phyloP scores from a whole-genome alignment of 2,329 filamentous ascomycete genomes.

The Paradendryphiella salina region DNA sequence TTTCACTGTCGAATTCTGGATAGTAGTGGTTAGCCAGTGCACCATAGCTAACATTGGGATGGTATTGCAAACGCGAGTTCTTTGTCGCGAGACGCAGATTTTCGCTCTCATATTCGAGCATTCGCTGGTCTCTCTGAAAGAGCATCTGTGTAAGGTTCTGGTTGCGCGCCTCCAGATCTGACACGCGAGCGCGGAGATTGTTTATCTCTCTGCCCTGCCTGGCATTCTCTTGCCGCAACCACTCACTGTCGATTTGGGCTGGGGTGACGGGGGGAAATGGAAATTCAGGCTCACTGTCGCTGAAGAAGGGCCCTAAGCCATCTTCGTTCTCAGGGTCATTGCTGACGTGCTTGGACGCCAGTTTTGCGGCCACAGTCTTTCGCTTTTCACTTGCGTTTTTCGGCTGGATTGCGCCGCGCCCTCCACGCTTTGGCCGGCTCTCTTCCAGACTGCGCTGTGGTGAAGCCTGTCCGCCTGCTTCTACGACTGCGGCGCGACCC shows the following conservation, averaged over 20 bases:
- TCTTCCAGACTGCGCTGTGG: constrained; percentile 23
- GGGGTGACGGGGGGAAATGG: constrained; percentile 1
- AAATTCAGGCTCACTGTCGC: constrained; percentile 21
- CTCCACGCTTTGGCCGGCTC: constrained; percentile 16
- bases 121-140: constrained; percentile 4
- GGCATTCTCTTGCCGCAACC: constrained; percentile 1
- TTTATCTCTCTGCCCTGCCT: constrained; percentile 13
- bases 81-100: neutral
- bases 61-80: constrained; percentile 1
- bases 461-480: constrained; percentile 17
- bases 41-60: constrained; percentile 1
- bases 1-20: constrained; percentile 27
- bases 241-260: neutral
- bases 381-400: constrained; percentile 13
- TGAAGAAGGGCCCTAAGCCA: constrained; percentile 24
- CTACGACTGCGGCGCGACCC: constrained; percentile 16
- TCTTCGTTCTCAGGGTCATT: constrained; percentile 17
- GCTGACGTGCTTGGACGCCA: constrained; percentile 13
- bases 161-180: constrained; percentile 9
- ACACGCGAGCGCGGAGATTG: constrained; percentile 10
- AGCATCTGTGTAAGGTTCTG: constrained; percentile 7
- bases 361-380: constrained; percentile 9
- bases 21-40: constrained; percentile 16
- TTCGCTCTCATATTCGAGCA: constrained; percentile 5
- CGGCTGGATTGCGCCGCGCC: constrained; percentile 5